Evolutionary conservation across 805 yeast genomes (phyloP).

Genomic region (Metschnikowia rubicola): DNA sequence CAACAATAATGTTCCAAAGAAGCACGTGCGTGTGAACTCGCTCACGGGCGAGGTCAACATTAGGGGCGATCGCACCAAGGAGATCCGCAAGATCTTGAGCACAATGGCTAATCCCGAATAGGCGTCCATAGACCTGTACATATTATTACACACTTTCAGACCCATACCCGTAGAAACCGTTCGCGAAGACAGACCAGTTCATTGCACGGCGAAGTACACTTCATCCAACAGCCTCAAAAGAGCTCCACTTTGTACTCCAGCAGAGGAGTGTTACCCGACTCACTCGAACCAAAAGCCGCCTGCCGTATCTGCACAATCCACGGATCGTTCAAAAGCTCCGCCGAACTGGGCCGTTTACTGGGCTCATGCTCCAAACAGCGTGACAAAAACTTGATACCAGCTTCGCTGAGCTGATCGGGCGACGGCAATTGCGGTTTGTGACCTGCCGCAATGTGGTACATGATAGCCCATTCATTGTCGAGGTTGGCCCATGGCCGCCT

Average conservation of each 20-base stretch:
- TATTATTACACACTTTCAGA: too few species aligned
- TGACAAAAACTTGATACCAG: constrained; percentile 67
- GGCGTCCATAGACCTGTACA: neutral
- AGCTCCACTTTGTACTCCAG: constrained; percentile 23
- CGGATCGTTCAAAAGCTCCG: constrained; percentile 80
- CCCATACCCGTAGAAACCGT: too few species aligned
- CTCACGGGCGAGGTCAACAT: constrained; percentile 36
- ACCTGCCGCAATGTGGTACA: constrained; percentile 97
- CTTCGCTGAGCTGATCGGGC: constrained; percentile 68
- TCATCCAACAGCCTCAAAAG: neutral
- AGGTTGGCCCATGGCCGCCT: constrained; percentile 93
- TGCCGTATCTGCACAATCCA: constrained; percentile 78
- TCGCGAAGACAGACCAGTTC: too few species aligned
- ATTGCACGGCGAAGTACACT: neutral
- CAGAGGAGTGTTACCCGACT: constrained; percentile 33
- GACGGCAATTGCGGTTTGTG: constrained; percentile 84
- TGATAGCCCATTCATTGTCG: constrained; percentile 97
- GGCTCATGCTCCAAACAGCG: constrained; percentile 85
- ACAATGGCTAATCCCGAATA: constrained; percentile 3
- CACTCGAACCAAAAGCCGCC: constrained; percentile 55
- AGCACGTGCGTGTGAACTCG: constrained; percentile 33
- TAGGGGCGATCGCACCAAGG: constrained; percentile 37
- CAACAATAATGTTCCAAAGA: constrained; percentile 24
- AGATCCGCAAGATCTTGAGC: constrained; percentile 29
- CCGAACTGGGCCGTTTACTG: constrained; percentile 72